A percentile compares a stretch with the other conserved stretches of the same genome.
Evolutionary conservation across 805 yeast genomes (phyloP).

Genomic region (Sporopachydermia lactativora): DNA sequence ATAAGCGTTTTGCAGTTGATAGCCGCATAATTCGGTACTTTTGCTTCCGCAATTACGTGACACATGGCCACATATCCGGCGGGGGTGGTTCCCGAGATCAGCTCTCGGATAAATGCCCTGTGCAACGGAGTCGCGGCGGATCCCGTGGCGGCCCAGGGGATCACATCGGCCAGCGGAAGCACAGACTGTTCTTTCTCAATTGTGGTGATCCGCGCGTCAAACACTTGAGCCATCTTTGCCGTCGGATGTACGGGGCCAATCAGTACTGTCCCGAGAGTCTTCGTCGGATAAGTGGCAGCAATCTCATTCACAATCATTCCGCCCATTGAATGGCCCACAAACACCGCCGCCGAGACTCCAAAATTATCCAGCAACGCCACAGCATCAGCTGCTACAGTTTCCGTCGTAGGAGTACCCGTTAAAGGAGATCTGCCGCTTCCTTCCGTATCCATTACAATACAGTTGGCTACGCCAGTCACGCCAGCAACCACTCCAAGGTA

Average conservation of each 20-base stretch:
- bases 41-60: not conserved
- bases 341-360: not conserved
- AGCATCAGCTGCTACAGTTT: not conserved
- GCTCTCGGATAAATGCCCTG: not conserved
- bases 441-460: not conserved
- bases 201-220: conserved; percentile 5
- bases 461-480: not conserved
- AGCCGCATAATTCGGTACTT: not conserved
- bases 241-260: conserved; percentile 11
- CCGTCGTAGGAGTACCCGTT: not conserved
- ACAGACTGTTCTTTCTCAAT: conserved; percentile 3
- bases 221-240: conserved; percentile 4
- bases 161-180: not conserved
- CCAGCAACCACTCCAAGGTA: not conserved
- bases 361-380: not conserved
- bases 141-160: not conserved
- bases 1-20: not conserved
- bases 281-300: conserved; percentile 3
- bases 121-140: not conserved
- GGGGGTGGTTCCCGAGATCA: not conserved
- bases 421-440: not conserved
- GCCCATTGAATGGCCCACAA: conserved; percentile 11
- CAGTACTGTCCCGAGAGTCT: conserved; percentile 3
- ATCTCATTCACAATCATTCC: conserved; percentile 9
- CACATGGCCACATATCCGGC: not conserved